Evolutionary conservation across 306 rosid genomes (phyloP), one percentile per base, ranked within the genome.

Genomic region (Castanea crenata): DNA sequence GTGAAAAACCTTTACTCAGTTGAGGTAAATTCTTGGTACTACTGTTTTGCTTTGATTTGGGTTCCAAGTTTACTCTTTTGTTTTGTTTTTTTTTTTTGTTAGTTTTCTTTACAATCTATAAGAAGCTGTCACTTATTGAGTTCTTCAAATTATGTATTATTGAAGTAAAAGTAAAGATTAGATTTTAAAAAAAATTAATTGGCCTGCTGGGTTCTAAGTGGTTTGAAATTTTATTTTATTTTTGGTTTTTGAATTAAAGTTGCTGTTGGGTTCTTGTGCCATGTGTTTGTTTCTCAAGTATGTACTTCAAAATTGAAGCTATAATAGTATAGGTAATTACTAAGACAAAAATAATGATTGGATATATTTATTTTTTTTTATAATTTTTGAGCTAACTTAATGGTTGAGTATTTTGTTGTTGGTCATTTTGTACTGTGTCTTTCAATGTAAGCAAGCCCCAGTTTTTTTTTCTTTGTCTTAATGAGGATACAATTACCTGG

Each of bases 381-480:
- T 20, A 14, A 74, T 20, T 10, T 79, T 70, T 73, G 73, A 83
- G 82, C 76, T 61, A 69, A 72, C 77, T 74, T 79, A 14, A 52
- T 78, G 73, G 25, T 34, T 23, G 52, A 56, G 61, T 62, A 69
- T 49, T 35, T 32, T 73, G 73, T 65, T 74, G 73, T 75, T 71
- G 77, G 76, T 79, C 19, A 23, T 58, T 51, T 34, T 58, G 46
- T 62, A 52, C 55, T 59, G 16, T 31, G n/a, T 80, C 85, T 78
- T 81, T n/a, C 65, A 79, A 38, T 21, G 65, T 62, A 74, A 73
- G 77, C 74, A 76, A 84, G 71, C 82, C 8, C 78, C 78, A 76
- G 69, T 49, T 49, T 10, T 49, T 49, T 9, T 46, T 64, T 12
- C 71, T 63, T 79, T 44, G 29, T 31, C 68, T 27, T 27, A 35